Percentiles rank a stretch among this genome's conserved stretches.
phyloP scores from a whole-genome alignment of 805 yeast genomes.

The Schwanniomyces occidentalis region DNA sequence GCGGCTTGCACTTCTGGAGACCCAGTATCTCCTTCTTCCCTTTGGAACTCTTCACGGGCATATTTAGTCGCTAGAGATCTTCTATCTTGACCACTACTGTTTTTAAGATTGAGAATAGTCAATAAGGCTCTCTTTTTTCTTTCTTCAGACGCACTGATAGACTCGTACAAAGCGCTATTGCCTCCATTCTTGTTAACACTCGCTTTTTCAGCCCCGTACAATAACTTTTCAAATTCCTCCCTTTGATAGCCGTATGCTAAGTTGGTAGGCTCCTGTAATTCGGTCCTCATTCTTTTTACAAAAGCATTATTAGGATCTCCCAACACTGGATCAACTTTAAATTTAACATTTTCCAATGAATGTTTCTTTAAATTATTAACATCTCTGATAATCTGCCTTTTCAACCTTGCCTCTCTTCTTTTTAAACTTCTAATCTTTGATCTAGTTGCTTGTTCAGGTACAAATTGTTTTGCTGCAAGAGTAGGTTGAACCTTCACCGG shows the following conservation, averaged over 20 bases:
- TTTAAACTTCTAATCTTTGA: slow-evolving; percentile 35
- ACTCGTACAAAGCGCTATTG: slow-evolving; percentile 29
- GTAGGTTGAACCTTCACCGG: slow-evolving; percentile 19
- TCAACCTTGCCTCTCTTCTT: slow-evolving; percentile 40
- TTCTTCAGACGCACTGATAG: slow-evolving; percentile 38
- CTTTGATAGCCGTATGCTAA: slow-evolving; percentile 60
- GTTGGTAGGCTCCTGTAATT: slow-evolving; percentile 63
- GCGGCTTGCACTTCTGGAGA: slow-evolving; percentile 97
- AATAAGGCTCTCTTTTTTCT: slow-evolving; percentile 65
- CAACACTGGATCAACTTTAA: slow-evolving; percentile 76
- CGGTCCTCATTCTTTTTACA: slow-evolving; percentile 63
- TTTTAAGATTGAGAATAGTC: slow-evolving; percentile 73
- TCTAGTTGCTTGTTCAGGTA: slow-evolving; percentile 30
- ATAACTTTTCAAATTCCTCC: slow-evolving; percentile 69
- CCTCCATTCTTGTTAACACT: slow-evolving; percentile 38
- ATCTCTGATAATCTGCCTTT: slow-evolving; percentile 41
- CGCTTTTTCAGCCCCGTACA: slow-evolving; percentile 76
- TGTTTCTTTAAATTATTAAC: slow-evolving; percentile 43
- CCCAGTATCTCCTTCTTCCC: slow-evolving; percentile 89
- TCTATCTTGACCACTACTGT: slow-evolving; percentile 60
- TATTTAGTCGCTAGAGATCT: slow-evolving; percentile 57
- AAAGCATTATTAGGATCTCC: slow-evolving; percentile 71
- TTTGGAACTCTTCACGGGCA: slow-evolving; percentile 78
- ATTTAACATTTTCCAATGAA: slow-evolving; percentile 28
- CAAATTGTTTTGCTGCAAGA: slow-evolving; percentile 39